phyloP scores from a whole-genome alignment of 768 basidiomycete genomes.

The Kwoniella mangroviensis region DNA sequence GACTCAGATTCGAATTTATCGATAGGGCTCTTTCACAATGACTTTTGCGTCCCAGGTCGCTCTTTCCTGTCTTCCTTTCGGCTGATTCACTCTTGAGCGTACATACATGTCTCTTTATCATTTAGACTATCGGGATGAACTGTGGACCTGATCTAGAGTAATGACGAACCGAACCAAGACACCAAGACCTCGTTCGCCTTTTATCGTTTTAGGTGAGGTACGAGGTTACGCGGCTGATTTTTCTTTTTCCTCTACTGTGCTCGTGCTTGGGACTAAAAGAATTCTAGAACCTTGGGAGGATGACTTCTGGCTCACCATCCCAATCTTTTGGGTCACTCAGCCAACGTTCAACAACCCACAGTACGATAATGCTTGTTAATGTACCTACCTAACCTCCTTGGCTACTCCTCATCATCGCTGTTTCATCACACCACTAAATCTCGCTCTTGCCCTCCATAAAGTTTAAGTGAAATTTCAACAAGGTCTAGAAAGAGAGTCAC shows the following conservation, averaged over 20 bases:
- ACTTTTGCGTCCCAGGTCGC: too few species aligned
- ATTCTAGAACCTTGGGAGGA: neutral
- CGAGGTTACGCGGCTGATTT: neutral
- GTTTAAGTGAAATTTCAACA: too few species aligned
- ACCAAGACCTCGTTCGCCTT: neutral
- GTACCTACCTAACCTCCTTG: too few species aligned
- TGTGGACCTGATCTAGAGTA: neutral
- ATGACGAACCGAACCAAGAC: neutral
- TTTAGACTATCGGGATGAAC: neutral
- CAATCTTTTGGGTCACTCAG: neutral
- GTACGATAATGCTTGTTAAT: too few species aligned
- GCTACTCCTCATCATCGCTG: neutral
- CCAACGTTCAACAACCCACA: too few species aligned
- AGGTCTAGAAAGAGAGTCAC: too few species aligned
- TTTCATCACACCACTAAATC: neutral
- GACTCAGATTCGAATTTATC: neutral
- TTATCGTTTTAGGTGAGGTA: neutral
- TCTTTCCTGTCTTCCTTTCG: too few species aligned
- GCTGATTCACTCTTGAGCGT: too few species aligned
- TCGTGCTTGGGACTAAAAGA: neutral
- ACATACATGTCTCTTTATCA: neutral
- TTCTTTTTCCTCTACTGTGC: neutral
- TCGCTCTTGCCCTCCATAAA: too few species aligned
- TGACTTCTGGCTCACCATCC: too few species aligned
- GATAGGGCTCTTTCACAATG: neutral